Conservation (phyloP, 345 rosid genomes). For the Rhodamnia rubescens region DNA sequence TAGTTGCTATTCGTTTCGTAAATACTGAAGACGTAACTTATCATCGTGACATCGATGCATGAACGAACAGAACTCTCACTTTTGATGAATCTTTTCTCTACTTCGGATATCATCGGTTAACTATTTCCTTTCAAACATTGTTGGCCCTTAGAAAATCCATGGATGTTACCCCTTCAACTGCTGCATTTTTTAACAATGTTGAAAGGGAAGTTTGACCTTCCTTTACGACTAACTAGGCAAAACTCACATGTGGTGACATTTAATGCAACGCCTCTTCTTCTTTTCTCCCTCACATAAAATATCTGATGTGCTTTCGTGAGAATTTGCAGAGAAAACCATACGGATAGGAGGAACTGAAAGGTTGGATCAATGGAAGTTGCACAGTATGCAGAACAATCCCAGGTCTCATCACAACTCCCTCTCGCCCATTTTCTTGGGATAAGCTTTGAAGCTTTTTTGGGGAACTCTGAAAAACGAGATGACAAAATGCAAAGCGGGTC, state of each 20-base stretch:
- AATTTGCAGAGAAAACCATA: neutral
- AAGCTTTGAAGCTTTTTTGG: neutral
- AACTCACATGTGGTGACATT: neutral
- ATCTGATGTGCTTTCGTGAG: neutral
- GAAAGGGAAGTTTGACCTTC: neutral
- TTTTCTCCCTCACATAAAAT: neutral
- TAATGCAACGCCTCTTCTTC: neutral
- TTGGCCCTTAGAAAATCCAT: neutral
- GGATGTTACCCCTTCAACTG: neutral
- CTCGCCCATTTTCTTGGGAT: neutral
- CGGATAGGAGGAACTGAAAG: neutral
- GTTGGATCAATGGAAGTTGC: neutral
- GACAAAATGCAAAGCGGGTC: neutral
- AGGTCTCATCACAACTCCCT: neutral
- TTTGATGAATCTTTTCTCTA: neutral
- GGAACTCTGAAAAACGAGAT: neutral
- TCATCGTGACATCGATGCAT: fast-evolving
- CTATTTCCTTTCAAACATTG: neutral
- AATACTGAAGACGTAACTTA: neutral
- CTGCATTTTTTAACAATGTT: neutral
- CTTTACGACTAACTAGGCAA: neutral
- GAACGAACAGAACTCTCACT: neutral
- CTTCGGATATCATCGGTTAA: neutral
- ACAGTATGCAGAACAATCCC: neutral
- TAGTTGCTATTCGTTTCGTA: neutral